Conservation (phyloP, 129 eudicot species). For the Lactuca saligna region DNA sequence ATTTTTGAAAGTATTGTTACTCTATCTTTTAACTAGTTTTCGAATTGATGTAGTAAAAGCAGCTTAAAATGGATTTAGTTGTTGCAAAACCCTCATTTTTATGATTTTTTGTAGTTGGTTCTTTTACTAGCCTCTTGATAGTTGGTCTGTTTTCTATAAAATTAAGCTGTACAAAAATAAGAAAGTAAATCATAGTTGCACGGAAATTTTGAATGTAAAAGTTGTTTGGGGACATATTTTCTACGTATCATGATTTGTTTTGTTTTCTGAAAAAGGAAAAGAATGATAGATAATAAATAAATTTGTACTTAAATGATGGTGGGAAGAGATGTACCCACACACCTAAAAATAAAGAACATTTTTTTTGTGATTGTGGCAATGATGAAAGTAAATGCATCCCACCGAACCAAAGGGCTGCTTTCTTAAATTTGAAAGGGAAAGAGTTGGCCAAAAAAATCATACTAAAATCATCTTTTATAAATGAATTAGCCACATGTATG, state of each 20-base stretch:
- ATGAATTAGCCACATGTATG: too few relatives aligned
- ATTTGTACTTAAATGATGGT: slow-evolving; percentile 13
- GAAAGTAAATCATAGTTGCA: slow-evolving; percentile 1
- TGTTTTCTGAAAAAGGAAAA: slow-evolving; percentile 1
- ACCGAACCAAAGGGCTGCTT: neutral
- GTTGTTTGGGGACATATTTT: slow-evolving; percentile 11
- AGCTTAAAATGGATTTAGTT: too few relatives aligned
- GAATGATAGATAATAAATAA: slow-evolving; percentile 3
- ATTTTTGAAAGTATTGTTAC: too few relatives aligned
- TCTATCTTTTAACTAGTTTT: too few relatives aligned
- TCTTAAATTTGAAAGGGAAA: neutral
- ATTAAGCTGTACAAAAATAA: too few relatives aligned
- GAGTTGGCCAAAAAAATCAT: neutral
- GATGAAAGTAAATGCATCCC: slow-evolving; percentile 5
- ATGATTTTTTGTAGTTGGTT: too few relatives aligned
- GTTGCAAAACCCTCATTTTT: too few relatives aligned
- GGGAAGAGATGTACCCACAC: slow-evolving; percentile 24
- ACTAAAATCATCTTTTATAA: neutral
- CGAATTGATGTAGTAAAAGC: too few relatives aligned
- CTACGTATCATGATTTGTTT: neutral
- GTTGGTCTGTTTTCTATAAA: too few relatives aligned
- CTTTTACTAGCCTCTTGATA: too few relatives aligned
- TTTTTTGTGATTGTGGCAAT: slow-evolving; percentile 2
- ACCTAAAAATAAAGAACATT: neutral
- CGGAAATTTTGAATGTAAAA: slow-evolving; percentile 9